Evolutionary conservation across 305 asterid species (phyloP).

Genomic region (Plantago coronopus): DNA sequence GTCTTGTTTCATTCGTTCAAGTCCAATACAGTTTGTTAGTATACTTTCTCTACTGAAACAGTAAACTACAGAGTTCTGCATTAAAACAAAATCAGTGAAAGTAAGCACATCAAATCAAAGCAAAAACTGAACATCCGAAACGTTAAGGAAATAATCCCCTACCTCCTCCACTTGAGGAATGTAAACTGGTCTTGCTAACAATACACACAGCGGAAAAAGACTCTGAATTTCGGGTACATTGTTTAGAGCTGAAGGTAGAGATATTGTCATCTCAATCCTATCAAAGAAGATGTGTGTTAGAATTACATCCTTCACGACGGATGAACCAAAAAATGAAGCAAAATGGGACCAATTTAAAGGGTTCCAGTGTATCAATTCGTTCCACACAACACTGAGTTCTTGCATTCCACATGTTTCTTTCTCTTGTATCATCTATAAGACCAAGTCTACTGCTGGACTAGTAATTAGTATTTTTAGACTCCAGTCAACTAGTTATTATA

Average conservation of each 20-base stretch:
- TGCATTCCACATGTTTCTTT: no score
- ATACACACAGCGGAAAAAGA: conserved; percentile 77
- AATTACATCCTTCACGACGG: conserved; percentile 17
- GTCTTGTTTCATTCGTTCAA: conserved; percentile 47
- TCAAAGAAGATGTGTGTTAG: conserved; percentile 13
- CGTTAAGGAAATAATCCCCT: conserved; percentile 26
- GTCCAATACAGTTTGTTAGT: conserved; percentile 55
- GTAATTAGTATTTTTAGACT: no score
- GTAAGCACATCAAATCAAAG: conserved; percentile 17
- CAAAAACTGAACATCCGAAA: conserved; percentile 18
- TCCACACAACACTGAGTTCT: no score
- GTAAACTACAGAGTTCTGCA: conserved; percentile 71
- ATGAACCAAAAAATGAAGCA: conserved; percentile 5
- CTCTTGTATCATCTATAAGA: no score
- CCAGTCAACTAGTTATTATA: no score
- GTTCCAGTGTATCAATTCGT: no score
- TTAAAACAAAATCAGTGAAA: conserved; percentile 30
- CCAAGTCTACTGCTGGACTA: no score
- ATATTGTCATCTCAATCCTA: conserved; percentile 82
- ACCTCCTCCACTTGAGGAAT: conserved; percentile 64
- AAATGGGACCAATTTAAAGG: conserved; percentile 9
- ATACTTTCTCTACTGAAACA: conserved; percentile 60
- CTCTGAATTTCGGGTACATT: conserved; percentile 57
- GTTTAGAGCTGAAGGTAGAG: conserved; percentile 65
- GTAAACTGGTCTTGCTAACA: conserved; percentile 72